Evolutionary conservation across 441 rosid species (phyloP).

Genomic region (Melastoma candidum): DNA sequence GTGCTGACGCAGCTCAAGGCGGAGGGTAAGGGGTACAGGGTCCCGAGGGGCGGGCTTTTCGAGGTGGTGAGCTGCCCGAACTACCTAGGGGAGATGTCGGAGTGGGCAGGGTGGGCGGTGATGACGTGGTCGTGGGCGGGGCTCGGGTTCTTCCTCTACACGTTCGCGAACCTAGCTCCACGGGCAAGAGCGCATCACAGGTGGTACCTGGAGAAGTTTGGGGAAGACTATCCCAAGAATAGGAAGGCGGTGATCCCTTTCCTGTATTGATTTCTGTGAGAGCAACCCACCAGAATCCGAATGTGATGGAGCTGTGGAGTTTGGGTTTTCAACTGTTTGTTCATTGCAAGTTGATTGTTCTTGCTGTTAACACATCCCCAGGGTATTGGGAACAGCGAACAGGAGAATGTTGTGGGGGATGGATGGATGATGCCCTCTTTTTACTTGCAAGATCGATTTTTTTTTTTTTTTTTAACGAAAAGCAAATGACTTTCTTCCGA

Average conservation of each 20-base stretch:
- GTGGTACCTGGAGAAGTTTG: conserved; percentile 71
- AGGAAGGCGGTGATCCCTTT: conserved; percentile 76
- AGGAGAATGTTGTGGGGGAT: too few relatives aligned
- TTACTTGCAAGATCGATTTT: too few relatives aligned
- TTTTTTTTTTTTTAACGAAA: too few relatives aligned
- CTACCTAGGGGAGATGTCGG: conserved; percentile 72
- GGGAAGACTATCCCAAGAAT: conserved; percentile 52
- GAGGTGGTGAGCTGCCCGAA: conserved; percentile 75
- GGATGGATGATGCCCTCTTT: too few relatives aligned
- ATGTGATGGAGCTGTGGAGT: not conserved
- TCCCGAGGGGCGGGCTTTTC: conserved; percentile 55
- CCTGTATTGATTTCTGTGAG: conserved; percentile 20
- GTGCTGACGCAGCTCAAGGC: conserved; percentile 54
- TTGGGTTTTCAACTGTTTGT: not conserved
- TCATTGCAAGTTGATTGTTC: not conserved
- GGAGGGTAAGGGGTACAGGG: conserved; percentile 50
- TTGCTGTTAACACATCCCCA: too few relatives aligned
- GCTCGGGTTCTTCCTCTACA: conserved; percentile 53
- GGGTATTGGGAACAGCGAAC: too few relatives aligned
- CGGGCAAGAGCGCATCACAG: conserved; percentile 53
- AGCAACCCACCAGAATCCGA: too few relatives aligned
- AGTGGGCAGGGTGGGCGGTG: conserved; percentile 82
- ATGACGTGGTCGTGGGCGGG: conserved; percentile 90
- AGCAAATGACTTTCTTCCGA: too few relatives aligned
- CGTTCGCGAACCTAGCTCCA: conserved; percentile 68